These are phyloP conservation scores for Penicillium frequentans DNA, from an alignment of 2,329 filamentous ascomycete species.

Conservation along the genomic window DNA sequence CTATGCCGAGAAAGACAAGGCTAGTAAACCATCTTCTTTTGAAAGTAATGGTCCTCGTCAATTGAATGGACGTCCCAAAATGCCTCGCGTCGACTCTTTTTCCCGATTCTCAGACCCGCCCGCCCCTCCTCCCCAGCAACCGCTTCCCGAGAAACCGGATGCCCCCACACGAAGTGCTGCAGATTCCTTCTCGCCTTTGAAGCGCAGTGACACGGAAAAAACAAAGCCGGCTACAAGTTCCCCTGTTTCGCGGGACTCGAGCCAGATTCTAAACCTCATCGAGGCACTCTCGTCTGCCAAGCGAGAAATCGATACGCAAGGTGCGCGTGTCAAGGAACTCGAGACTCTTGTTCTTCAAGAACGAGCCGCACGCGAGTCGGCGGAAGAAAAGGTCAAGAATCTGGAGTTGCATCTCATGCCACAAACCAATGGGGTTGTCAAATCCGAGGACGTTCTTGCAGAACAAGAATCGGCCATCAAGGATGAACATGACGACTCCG, in stretches of 20 bases:
- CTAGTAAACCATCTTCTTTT: slow-evolving; percentile 46
- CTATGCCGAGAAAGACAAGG: slow-evolving; percentile 51
- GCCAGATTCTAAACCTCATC: slow-evolving; percentile 79
- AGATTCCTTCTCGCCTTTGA: slow-evolving; percentile 58
- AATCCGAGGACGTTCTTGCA: slow-evolving; percentile 51
- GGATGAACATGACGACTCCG: neutral
- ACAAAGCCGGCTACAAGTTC: slow-evolving; percentile 55
- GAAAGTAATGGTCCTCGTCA: slow-evolving; percentile 45
- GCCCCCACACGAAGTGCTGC: slow-evolving; percentile 49
- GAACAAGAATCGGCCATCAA: slow-evolving; percentile 31
- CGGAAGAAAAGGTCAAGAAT: slow-evolving; percentile 76
- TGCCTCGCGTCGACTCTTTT: slow-evolving; percentile 69
- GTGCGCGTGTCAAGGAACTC: slow-evolving; percentile 73
- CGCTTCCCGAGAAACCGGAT: slow-evolving; percentile 90
- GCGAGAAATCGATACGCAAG: slow-evolving; percentile 83
- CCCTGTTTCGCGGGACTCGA: slow-evolving; percentile 56
- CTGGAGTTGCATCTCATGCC: slow-evolving; percentile 61
- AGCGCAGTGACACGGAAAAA: slow-evolving; percentile 73
- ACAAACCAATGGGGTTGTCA: slow-evolving; percentile 36
- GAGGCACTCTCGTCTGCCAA: slow-evolving; percentile 82
- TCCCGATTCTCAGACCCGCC: slow-evolving; percentile 89
- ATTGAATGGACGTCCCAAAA: slow-evolving; percentile 48
- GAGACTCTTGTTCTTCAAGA: slow-evolving; percentile 78
- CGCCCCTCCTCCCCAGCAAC: slow-evolving; percentile 88
- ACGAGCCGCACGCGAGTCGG: slow-evolving; percentile 74